Evolutionary conservation across 169 alveolate genomes (phyloP), one percentile per base, ranked within the genome.

Genomic region (Plasmodium blacklocki): DNA sequence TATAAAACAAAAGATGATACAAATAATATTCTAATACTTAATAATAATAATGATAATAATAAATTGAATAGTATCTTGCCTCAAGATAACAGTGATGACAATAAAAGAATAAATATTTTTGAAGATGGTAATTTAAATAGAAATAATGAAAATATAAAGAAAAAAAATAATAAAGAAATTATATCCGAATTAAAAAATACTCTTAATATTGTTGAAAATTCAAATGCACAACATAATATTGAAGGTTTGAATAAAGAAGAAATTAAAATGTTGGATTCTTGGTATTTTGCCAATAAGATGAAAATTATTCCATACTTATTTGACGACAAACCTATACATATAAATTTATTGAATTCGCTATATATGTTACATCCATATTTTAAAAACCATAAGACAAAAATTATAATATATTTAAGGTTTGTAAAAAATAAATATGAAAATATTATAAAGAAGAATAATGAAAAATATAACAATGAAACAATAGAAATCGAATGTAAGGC

Each of bases 241-340:
- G 85, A 83, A 45, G 91, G 91, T 18, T 29, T 83, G 18, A 83
- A 14, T 29, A 18, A 6, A 49, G 52, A 58, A 21, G 91, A 83
- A 70, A 45, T 83, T 45, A 83, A 70, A 14, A 59, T 49, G 11
- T 43, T 83, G 45, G 85, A 83, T 49, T 4, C 54, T 2, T 83
- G 91, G 91, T 83, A 70, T 63, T 54, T 56, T 67, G 62, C 85
- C 9, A 83, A 83, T 63, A 83, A 83, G 67, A 26, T 83, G 43
- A 83, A 83, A 83, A 83, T 83, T 29, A 70, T 83, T 21, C 73
- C 83, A 15, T 83, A 85, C 54, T 19, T 83, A 50, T 83, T 83
- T 83, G 86, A 83, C 43, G 74, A 83, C 19, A 83, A 70, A 56
- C 83, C 83, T 9, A n/a, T 83, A 29, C 54, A 59, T 58, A 29